Conservation (phyloP, 192 early-diverging fungal species). For the Coemansia interrupta region DNA sequence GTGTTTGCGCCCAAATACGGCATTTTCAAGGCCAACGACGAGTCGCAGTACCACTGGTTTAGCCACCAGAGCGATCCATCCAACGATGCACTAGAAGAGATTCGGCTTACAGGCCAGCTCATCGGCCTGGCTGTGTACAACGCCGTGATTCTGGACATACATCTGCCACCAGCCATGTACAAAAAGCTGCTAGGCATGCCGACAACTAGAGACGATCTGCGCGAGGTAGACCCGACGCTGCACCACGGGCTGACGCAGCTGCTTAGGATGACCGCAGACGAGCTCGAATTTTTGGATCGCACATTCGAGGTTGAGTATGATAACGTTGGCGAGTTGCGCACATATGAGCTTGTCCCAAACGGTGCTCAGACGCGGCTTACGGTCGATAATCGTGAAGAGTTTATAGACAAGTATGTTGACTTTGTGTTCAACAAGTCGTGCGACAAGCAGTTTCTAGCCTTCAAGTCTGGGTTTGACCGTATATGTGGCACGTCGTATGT, state of each 20-base stretch:
- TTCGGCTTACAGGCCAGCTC: conserved; percentile 80
- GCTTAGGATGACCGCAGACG: conserved; percentile 60
- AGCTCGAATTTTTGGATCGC: conserved; percentile 71
- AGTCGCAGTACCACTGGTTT: conserved; percentile 83
- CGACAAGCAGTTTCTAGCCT: conserved; percentile 70
- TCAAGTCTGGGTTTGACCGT: conserved; percentile 73
- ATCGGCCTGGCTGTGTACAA: conserved; percentile 93
- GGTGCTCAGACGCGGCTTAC: conserved; percentile 66
- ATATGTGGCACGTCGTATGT: conserved; percentile 48
- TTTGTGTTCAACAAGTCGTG: conserved; percentile 72
- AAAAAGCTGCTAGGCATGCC: conserved; percentile 77
- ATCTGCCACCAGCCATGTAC: conserved; percentile 81
- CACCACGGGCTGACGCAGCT: conserved; percentile 74
- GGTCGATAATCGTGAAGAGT: conserved; percentile 72
- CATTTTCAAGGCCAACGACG: conserved; percentile 78
- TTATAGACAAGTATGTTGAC: conserved; percentile 76
- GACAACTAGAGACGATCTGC: conserved; percentile 70
- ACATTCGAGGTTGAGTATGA: conserved; percentile 80
- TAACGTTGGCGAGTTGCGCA: conserved; percentile 58
- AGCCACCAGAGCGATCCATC: conserved; percentile 55
- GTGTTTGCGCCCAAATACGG: conserved; percentile 84
- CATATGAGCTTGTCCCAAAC: conserved; percentile 64
- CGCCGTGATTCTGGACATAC: conserved; percentile 85
- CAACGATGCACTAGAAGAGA: conserved; percentile 66
- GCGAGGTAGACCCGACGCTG: conserved; percentile 70